phyloP scores from a whole-genome alignment of 129 eudicot genomes.

The Heracleum sosnowskyi region DNA sequence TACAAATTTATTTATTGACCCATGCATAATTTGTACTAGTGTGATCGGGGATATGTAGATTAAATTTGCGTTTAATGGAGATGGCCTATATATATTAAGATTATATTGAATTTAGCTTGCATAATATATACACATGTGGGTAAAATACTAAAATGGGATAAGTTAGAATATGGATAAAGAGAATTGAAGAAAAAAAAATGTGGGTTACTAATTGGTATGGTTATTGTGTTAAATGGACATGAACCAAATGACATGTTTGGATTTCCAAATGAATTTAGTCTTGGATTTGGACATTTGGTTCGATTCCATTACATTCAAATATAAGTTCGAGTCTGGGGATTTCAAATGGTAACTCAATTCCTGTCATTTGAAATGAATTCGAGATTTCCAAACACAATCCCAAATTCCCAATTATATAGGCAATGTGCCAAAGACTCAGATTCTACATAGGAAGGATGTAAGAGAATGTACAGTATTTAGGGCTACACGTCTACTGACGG shows the following conservation, averaged over 20 bases:
- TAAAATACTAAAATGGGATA: not conserved
- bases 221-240: not conserved
- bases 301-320: not conserved
- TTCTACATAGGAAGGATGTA: too few species aligned
- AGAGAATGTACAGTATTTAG: too few species aligned
- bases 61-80: too few species aligned
- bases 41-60: too few species aligned
- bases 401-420: too few species aligned
- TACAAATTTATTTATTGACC: too few species aligned
- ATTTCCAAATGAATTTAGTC: not conserved
- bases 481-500: too few species aligned
- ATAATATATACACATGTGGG: too few species aligned
- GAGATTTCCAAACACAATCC: not conserved
- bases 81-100: too few species aligned
- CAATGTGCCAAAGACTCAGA: not conserved
- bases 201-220: not conserved
- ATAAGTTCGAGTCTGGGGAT: not conserved
- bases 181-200: not conserved
- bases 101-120: too few species aligned
- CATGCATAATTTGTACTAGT: not conserved
- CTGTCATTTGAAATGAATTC: not conserved
- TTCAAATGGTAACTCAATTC: not conserved
- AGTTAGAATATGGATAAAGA: not conserved
- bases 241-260: not conserved
- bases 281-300: not conserved